A percentile compares a stretch with the other conserved stretches of the same genome.
Evolutionary conservation across 345 rosid species (phyloP).

Genomic region (Populus simonii): DNA sequence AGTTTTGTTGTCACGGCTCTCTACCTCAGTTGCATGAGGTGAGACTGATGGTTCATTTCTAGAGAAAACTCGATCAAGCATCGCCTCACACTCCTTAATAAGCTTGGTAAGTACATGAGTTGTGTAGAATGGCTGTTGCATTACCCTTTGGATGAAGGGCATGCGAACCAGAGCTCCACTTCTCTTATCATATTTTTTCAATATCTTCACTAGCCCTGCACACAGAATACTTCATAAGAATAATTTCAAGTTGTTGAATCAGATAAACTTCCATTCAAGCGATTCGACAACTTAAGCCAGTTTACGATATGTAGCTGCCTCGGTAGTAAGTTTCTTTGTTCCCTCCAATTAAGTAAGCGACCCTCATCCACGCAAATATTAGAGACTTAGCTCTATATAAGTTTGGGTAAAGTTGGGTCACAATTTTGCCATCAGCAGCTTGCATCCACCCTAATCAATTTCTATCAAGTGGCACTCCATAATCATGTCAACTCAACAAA

Average conservation of each 20-base stretch:
- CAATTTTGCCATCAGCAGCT: neutral
- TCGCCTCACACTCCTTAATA: constrained; percentile 70
- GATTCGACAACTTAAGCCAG: neutral
- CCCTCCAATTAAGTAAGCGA: neutral
- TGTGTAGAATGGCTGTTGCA: constrained; percentile 94
- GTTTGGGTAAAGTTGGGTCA: neutral
- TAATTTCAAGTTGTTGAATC: neutral
- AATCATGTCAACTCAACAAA: neutral
- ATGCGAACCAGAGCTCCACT: constrained; percentile 84
- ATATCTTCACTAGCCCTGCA: constrained; percentile 84
- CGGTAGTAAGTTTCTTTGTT: neutral
- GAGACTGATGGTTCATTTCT: constrained; percentile 25
- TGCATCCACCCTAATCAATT: neutral
- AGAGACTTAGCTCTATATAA: neutral
- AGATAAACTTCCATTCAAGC: neutral
- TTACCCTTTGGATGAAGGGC: constrained; percentile 85
- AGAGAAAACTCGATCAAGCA: constrained; percentile 71
- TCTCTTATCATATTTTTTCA: constrained; percentile 94
- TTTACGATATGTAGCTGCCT: neutral
- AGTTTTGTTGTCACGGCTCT: constrained; percentile 26
- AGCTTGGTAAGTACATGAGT: constrained; percentile 82
- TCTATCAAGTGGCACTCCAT: neutral
- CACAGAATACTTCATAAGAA: neutral
- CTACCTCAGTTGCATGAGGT: constrained; percentile 24
- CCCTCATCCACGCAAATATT: neutral